These are phyloP conservation scores for Dovyalis caffra DNA, from an alignment of 345 rosid species.

Conservation along the genomic window DNA sequence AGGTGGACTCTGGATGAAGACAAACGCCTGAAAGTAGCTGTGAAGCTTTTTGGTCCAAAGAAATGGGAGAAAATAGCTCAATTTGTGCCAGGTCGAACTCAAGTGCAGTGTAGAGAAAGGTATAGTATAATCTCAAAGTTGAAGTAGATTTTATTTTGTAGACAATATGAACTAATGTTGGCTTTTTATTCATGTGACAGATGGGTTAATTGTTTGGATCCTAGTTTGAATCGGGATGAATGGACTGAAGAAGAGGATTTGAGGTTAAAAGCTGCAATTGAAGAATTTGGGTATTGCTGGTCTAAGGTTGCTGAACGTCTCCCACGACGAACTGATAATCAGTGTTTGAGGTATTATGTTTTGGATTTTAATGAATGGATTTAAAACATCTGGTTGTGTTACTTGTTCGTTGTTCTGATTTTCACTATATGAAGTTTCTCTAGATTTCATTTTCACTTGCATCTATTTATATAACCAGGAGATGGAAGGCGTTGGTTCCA, in stretches of 20 bases:
- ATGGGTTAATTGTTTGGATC: slow-evolving; percentile 84
- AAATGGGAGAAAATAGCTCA: slow-evolving; percentile 78
- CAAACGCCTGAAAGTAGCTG: slow-evolving; percentile 73
- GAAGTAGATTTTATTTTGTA: slow-evolving; percentile 8
- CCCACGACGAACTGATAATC: slow-evolving; percentile 75
- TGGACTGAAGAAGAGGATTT: slow-evolving; percentile 87
- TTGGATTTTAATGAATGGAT: slow-evolving; percentile 7
- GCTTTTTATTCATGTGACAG: slow-evolving; percentile 34
- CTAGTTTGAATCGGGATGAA: slow-evolving; percentile 48
- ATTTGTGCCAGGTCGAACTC: slow-evolving; percentile 83
- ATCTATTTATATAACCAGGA: slow-evolving; percentile 39
- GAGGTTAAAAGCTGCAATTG: slow-evolving; percentile 57
- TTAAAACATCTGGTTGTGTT: neutral
- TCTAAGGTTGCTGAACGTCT: slow-evolving; percentile 63
- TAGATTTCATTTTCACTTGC: neutral
- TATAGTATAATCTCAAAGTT: slow-evolving; percentile 17
- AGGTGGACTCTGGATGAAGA: slow-evolving; percentile 67
- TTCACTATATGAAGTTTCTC: neutral
- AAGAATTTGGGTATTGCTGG: slow-evolving; percentile 70
- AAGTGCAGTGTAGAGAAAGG: slow-evolving; percentile 85
- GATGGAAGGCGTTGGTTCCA: slow-evolving; percentile 77
- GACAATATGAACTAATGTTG: slow-evolving; percentile 4
- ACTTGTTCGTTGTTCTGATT: neutral
- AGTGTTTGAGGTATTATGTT: slow-evolving; percentile 63
- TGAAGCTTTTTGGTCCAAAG: slow-evolving; percentile 71